phyloP scores from a whole-genome alignment of 768 basidiomycete genomes.

The Mycena olivaceomarginata region DNA sequence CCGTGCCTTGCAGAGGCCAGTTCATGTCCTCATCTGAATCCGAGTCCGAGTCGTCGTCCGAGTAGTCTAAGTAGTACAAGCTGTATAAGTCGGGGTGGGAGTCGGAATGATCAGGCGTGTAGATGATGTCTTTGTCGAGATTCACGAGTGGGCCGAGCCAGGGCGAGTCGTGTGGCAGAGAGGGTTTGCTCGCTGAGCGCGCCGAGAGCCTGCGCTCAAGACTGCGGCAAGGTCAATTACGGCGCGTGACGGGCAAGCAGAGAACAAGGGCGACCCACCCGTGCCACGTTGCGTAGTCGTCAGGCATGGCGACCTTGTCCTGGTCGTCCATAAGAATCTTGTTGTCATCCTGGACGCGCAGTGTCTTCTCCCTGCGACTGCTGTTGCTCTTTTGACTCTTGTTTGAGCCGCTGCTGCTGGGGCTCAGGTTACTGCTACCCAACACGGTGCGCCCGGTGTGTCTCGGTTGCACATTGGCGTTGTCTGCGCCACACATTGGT shows the following conservation, averaged over 20 bases:
- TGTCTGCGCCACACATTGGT: slow-evolving; percentile 11
- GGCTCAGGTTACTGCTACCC: slow-evolving; percentile 30
- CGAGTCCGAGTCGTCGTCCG: slow-evolving; percentile 8
- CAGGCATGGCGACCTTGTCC: slow-evolving; percentile 8
- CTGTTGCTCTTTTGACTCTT: slow-evolving; percentile 14
- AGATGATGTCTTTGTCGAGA: slow-evolving; percentile 32
- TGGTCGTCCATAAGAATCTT: slow-evolving; percentile 42
- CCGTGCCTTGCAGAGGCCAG: neutral
- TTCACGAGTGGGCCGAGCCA: slow-evolving; percentile 33
- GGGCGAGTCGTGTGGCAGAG: slow-evolving; percentile 32
- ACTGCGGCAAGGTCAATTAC: slow-evolving; percentile 17
- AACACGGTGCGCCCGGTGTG: slow-evolving; percentile 29
- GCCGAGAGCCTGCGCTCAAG: slow-evolving; percentile 33
- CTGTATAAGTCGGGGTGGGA: too few relatives aligned
- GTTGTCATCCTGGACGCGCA: slow-evolving; percentile 17
- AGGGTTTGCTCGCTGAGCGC: slow-evolving; percentile 18
- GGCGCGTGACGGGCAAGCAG: neutral
- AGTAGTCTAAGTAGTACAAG: neutral
- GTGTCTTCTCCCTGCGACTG: slow-evolving; percentile 4
- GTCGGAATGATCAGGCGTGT: slow-evolving; percentile 26
- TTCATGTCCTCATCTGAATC: neutral
- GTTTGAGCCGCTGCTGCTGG: slow-evolving; percentile 33
- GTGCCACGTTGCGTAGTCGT: slow-evolving; percentile 33
- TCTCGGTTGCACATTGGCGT: neutral
- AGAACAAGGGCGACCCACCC: slow-evolving; percentile 31